Evolutionary conservation across 768 basidiomycete genomes (phyloP).

Genomic region (Russula dissimulans): DNA sequence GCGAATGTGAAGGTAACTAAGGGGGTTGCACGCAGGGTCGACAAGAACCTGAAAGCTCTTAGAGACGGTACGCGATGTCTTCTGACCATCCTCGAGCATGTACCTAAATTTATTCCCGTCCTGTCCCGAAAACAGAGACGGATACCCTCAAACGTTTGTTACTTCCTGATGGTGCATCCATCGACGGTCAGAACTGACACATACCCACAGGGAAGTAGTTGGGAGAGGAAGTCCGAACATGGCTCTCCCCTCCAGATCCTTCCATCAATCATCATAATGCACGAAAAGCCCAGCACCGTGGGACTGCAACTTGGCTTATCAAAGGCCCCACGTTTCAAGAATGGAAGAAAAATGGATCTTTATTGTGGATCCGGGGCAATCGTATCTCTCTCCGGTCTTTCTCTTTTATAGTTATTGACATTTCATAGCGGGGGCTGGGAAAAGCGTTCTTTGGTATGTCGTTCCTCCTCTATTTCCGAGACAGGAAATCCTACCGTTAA

Average conservation of each 20-base stretch:
- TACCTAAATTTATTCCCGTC: too few species aligned
- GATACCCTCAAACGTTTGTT: not conserved
- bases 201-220: not conserved
- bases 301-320: not conserved
- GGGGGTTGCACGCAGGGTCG: too few species aligned
- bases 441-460: not conserved
- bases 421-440: constrained; percentile 2
- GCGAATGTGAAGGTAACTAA: too few species aligned
- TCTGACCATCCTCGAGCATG: too few species aligned
- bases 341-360: not conserved
- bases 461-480: too few species aligned
- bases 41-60: too few species aligned
- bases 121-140: not conserved
- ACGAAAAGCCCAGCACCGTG: not conserved
- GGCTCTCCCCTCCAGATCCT: constrained; percentile 1
- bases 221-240: not conserved
- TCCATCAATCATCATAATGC: not conserved
- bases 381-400: not conserved
- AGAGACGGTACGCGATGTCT: too few species aligned
- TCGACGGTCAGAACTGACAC: not conserved
- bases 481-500: not conserved
- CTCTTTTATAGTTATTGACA: too few species aligned
- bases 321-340: not conserved
- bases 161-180: not conserved
- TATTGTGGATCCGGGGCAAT: not conserved